Base-by-base conservation (phyloP, 75 land plant genomes). In the Pinus tabuliformis region DNA sequence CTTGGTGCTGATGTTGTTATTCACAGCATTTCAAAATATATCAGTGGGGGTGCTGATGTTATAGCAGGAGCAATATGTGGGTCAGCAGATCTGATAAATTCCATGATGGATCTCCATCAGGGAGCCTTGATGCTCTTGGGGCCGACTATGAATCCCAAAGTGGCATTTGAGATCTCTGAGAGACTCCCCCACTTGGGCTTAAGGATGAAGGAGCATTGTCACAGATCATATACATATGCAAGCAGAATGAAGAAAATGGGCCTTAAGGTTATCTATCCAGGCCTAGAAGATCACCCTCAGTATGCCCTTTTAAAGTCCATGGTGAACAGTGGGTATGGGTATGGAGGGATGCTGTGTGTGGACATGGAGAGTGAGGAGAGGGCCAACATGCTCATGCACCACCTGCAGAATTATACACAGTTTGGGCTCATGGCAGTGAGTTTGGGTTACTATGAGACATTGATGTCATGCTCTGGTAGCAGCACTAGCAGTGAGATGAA, bases 401-500 rank as follows among this genome's bases (percentile, higher is more conserved):
- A 84, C 62, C 77, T 95, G 62, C 98, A 95, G 84, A 95, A 95
- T 75, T 56, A 49, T 64, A 77, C 91, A 1, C 89, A 87, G 81
- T 95, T 95, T 74, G 98, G 98, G 24, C 81, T 93, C 77, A 93
- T 95, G 90, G 98, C 98, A 3, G 98, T 95, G 45, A 93, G 96
- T 76, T 79, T 95, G 62, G 98, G 98, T 45, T 95, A 93, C 80
- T 89, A 93, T 62, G 98, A 95, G 78, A 95, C 98, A 22, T 90
- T 95, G 79, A 95, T 95, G 98, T 95, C 98, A 3, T 95, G 98
- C 89, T 93, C 98, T 3, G 93, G 96, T 0, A 91, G 94, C 57
- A 95, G 92, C 80, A 95, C 98, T 24, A 95, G 98, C 86, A 95
- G 98, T 58, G 98, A 95, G 81, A 73, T 93, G 81, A 88, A 71